Conservation (phyloP, 2,329 filamentous ascomycete genomes). For the Aspergillus pseudoviridinutans region DNA sequence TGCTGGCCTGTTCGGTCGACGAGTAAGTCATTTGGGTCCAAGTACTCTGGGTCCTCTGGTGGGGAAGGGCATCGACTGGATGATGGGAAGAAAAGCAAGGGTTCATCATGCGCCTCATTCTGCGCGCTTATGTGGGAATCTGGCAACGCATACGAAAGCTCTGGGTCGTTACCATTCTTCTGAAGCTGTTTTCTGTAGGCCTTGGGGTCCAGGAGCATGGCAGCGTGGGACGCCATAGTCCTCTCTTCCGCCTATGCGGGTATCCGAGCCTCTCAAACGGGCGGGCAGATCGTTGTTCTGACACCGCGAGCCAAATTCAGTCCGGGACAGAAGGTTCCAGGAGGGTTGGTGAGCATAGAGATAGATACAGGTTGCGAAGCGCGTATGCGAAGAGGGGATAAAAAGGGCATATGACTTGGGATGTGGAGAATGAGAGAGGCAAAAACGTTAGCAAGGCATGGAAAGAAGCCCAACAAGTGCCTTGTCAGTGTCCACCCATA, state of each 20-base stretch:
- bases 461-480: background rate
- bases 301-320: background rate
- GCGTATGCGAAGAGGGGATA: background rate
- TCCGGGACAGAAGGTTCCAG: background rate
- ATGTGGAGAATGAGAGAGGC: background rate
- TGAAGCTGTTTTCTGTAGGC: conserved; percentile 35
- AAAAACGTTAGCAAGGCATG: background rate
- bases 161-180: conserved; percentile 30
- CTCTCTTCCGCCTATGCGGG: conserved; percentile 7
- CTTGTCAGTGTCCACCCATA: background rate
- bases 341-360: background rate
- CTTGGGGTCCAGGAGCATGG: conserved; percentile 43
- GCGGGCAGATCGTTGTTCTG: background rate
- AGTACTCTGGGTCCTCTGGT: conserved; percentile 11
- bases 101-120: conserved; percentile 8
- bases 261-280: conserved; percentile 8
- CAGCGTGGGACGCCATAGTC: conserved; percentile 39
- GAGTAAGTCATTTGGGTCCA: conserved; percentile 21
- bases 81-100: conserved; percentile 7
- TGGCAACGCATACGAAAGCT: conserved; percentile 6
- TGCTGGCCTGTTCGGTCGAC: conserved; percentile 18
- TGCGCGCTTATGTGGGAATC: conserved; percentile 6
- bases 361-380: background rate
- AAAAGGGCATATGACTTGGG: background rate
- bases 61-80: conserved; percentile 12